A percentile compares a stretch with the other conserved stretches of the same genome.
These are phyloP conservation scores for Friedmanniomyces simplex DNA, from an alignment of 495 filamentous ascomycete genomes.

Conservation along the genomic window DNA sequence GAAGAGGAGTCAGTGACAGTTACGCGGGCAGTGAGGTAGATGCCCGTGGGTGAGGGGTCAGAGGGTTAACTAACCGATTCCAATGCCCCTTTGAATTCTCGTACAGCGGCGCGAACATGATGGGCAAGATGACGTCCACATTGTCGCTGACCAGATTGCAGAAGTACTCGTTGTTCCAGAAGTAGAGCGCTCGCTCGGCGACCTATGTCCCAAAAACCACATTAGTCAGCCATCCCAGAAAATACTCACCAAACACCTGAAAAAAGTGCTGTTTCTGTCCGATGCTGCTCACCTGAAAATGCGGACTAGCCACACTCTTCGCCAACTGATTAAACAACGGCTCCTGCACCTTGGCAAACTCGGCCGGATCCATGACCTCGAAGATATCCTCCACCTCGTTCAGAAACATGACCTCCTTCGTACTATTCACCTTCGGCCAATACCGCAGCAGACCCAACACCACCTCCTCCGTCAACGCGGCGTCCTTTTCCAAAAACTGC, in stretches of 20 bases:
- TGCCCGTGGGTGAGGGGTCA: background rate
- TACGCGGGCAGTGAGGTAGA: too few relatives aligned
- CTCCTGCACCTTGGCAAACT: conserved; percentile 98
- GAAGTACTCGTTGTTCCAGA: conserved; percentile 99
- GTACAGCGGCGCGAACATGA: conserved; percentile 98
- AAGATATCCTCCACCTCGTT: conserved; percentile 99
- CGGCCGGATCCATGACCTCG: conserved; percentile 97
- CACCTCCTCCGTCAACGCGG: conserved; percentile 93
- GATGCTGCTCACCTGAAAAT: conserved; percentile 86
- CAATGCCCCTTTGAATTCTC: conserved; percentile 99
- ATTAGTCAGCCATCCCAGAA: too few relatives aligned
- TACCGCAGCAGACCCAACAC: conserved; percentile 90
- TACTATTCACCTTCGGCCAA: conserved; percentile 99
- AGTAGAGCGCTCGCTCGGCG: conserved; percentile 93
- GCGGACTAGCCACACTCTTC: conserved; percentile 94
- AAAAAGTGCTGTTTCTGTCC: too few relatives aligned
- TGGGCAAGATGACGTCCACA: conserved; percentile 93
- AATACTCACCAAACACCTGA: background rate
- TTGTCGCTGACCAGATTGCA: conserved; percentile 99
- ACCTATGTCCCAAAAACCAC: conserved; percentile 50
- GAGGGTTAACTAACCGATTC: conserved; percentile 62
- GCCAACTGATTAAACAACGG: conserved; percentile 93
- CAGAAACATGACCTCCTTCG: conserved; percentile 99
- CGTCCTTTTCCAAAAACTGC: conserved; percentile 97
- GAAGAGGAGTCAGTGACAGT: conserved; percentile 10